phyloP scores from a whole-genome alignment of 257 asterid genomes.

The Solanum pimpinellifolium region DNA sequence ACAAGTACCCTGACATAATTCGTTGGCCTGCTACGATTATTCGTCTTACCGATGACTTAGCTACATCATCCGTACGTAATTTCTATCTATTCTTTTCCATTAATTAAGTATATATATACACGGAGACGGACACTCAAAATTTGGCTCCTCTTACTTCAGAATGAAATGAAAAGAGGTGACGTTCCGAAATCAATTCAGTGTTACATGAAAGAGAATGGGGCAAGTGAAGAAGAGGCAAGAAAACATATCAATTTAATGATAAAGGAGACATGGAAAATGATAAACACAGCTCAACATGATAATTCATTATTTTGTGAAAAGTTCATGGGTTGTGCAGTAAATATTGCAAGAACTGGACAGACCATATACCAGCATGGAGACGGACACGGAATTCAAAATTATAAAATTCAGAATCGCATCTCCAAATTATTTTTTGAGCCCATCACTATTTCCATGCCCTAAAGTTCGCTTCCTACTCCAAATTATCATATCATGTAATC shows the following conservation, averaged over 20 bases:
- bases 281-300: neutral
- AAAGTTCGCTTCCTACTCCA: neutral
- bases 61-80: slow-evolving; percentile 15
- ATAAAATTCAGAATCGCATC: neutral
- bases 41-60: slow-evolving; percentile 17
- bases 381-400: slow-evolving; percentile 7
- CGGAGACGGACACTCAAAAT: too few species aligned
- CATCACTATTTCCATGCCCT: neutral
- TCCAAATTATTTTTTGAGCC: neutral
- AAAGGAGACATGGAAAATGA: neutral
- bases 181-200: slow-evolving; percentile 11
- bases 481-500: neutral
- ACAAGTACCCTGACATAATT: slow-evolving; percentile 7
- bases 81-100: neutral
- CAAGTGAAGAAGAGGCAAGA: slow-evolving; percentile 4
- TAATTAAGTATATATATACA: too few species aligned
- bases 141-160: neutral
- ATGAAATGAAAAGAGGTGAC: slow-evolving; percentile 4
- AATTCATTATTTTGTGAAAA: neutral
- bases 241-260: neutral
- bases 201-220: slow-evolving; percentile 7
- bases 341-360: slow-evolving; percentile 3
- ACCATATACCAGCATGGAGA: slow-evolving; percentile 15
- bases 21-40: slow-evolving; percentile 8
- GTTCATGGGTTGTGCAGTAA: neutral